Conservation (phyloP, 129 eudicot species). For the Lonicera japonica region DNA sequence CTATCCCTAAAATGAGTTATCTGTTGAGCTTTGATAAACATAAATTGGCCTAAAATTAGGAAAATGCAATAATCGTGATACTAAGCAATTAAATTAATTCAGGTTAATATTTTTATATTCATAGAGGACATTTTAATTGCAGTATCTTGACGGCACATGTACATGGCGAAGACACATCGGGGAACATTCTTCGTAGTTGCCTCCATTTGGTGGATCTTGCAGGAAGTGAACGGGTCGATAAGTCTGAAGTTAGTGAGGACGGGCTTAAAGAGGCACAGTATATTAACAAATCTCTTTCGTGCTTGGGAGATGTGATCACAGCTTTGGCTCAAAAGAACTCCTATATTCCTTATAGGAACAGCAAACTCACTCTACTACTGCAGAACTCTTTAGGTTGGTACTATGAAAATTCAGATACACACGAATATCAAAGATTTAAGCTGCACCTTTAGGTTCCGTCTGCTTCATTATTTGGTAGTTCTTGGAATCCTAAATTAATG, state of each 20-base stretch:
- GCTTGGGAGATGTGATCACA: constrained; percentile 79
- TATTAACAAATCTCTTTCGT: constrained; percentile 72
- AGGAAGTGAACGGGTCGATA: constrained; percentile 70
- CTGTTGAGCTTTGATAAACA: too few relatives aligned
- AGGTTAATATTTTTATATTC: not conserved
- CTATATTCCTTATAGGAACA: constrained; percentile 70
- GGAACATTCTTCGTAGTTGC: constrained; percentile 57
- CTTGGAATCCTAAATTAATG: too few relatives aligned
- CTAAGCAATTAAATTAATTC: too few relatives aligned
- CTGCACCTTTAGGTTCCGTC: too few relatives aligned
- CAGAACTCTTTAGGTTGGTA: constrained; percentile 69
- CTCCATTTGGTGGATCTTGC: constrained; percentile 93
- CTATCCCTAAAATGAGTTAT: too few relatives aligned
- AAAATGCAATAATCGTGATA: too few relatives aligned
- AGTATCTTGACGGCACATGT: constrained; percentile 83
- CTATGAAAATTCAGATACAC: too few relatives aligned
- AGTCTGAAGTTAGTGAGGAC: constrained; percentile 74
- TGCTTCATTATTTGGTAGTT: too few relatives aligned
- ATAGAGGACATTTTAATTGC: constrained; percentile 13
- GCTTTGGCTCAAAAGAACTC: constrained; percentile 82
- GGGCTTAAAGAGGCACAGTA: constrained; percentile 72
- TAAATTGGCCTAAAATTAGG: too few relatives aligned
- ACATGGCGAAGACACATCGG: constrained; percentile 66
- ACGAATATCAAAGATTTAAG: too few relatives aligned
- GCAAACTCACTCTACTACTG: constrained; percentile 83